Evolutionary conservation across 2,329 filamentous ascomycete genomes (phyloP).

Genomic region (Sporothrix inflata): DNA sequence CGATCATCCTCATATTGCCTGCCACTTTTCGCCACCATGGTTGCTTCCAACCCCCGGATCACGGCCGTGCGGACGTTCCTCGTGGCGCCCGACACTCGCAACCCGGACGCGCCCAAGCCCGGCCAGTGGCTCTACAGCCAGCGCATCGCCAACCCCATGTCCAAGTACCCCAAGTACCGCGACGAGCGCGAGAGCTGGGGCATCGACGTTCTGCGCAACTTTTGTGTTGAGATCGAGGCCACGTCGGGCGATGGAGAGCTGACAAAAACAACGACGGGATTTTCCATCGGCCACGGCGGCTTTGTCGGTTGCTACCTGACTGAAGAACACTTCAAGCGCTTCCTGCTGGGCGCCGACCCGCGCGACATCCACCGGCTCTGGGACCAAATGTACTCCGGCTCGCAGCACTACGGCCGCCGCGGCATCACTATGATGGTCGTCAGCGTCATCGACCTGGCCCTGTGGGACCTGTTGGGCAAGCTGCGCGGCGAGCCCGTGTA

Average conservation of each 20-base stretch:
- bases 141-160: slow-evolving; percentile 90
- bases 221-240: slow-evolving; percentile 89
- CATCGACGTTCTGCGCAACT: slow-evolving; percentile 92
- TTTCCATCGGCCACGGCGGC: slow-evolving; percentile 91
- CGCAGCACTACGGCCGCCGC: slow-evolving; percentile 96
- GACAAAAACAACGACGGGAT: slow-evolving; percentile 69
- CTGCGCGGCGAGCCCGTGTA: slow-evolving; percentile 91
- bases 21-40: background rate
- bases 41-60: slow-evolving; percentile 12
- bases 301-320: slow-evolving; percentile 94
- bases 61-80: slow-evolving; percentile 25
- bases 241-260: slow-evolving; percentile 66
- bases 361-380: slow-evolving; percentile 90
- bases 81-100: slow-evolving; percentile 26
- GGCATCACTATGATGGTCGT: slow-evolving; percentile 88
- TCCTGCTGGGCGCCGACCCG: slow-evolving; percentile 85
- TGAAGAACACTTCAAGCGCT: slow-evolving; percentile 90
- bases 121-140: slow-evolving; percentile 49
- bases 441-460: slow-evolving; percentile 87
- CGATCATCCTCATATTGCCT: background rate
- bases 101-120: slow-evolving; percentile 21
- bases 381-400: slow-evolving; percentile 94
- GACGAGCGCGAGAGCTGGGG: slow-evolving; percentile 90
- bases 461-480: slow-evolving; percentile 93
- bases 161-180: slow-evolving; percentile 88